Conservation (phyloP, 345 rosid genomes). For the Microcos paniculata region DNA sequence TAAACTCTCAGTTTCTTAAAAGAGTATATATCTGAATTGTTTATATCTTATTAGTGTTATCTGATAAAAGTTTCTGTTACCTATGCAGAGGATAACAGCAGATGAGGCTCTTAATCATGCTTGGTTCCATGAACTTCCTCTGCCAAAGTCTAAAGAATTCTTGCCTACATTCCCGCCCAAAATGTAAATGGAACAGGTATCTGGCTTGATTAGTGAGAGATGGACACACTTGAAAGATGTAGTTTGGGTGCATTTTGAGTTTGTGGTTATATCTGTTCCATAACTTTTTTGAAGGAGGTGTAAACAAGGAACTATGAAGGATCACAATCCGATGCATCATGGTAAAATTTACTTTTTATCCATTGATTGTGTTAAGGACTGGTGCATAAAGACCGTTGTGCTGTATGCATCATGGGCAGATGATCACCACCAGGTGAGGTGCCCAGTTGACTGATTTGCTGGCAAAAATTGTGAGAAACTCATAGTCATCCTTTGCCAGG, state of each 20-base stretch:
- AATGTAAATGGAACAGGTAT: conserved; percentile 32
- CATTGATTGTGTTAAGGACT: background rate
- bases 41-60: background rate
- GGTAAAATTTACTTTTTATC: no score
- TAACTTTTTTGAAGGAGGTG: background rate
- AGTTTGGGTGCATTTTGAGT: background rate
- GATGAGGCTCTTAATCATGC: conserved; percentile 75
- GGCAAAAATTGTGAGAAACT: background rate
- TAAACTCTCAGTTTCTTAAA: no score
- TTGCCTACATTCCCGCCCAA: conserved; percentile 69
- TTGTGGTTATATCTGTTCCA: background rate
- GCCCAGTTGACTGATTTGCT: background rate
- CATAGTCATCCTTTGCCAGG: conserved; percentile 2
- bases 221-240: background rate
- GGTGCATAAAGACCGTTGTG: background rate
- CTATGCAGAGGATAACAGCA: conserved; percentile 71
- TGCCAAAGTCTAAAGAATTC: conserved; percentile 66
- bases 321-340: background rate
- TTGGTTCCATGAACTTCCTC: conserved; percentile 84
- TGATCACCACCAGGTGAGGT: background rate
- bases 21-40: background rate
- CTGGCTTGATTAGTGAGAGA: conserved; percentile 17
- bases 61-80: conserved; percentile 15
- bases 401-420: background rate
- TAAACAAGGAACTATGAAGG: background rate